Base-by-base conservation (phyloP, 495 filamentous ascomycete genomes). In the Aspergillus sparsus region DNA sequence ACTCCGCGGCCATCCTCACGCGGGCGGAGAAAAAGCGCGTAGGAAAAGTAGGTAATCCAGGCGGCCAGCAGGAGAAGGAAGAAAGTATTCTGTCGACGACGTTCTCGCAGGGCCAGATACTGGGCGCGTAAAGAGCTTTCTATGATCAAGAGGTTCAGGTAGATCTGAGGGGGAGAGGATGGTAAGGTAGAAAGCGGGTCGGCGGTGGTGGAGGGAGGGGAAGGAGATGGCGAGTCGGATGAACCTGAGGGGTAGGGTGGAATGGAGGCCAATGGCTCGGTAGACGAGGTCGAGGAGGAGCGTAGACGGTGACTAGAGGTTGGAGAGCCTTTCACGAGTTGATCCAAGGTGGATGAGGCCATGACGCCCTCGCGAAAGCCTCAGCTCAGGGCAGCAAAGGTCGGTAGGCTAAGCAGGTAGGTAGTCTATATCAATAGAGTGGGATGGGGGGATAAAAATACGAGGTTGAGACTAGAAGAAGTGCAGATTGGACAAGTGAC, bases 71-170 rank as follows among this genome's bases (percentile, higher is more conserved):
- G 75, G 41, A 87, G 78, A 18, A 98, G 80, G 73, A 97, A 96
- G 75, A 97, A 96, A n/a, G 91, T 94, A 70, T 98, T 92, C 66
- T 96, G 92, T 6, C 94, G 87, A 37, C 93, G 85, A 45, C 95
- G 89, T 49, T 92, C 87, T 21, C 92, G 91, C 49, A 97, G 82
- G 55, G 89, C 86, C 53, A 99, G 83, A 73, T 96, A 98, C 68
- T 99, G 94, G 16, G 89, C 86, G 45, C 94, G 92, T 27, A 99
- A 80, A 12, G 91, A 96, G 50, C 92, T 91, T 74, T 99, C 94
- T 69, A 99, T 88, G 66, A 99, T 93, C 53, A 99, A 81, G 39
- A 99, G 89, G 71, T 99, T 99, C 65, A 98, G 84, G 77, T 98
- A 99, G 67, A 98, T 97, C 77, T 97, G 95, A n/a, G 91, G 91